These are phyloP conservation scores for Scutellaria barbata DNA, from an alignment of 257 asterid genomes.

Conservation along the genomic window DNA sequence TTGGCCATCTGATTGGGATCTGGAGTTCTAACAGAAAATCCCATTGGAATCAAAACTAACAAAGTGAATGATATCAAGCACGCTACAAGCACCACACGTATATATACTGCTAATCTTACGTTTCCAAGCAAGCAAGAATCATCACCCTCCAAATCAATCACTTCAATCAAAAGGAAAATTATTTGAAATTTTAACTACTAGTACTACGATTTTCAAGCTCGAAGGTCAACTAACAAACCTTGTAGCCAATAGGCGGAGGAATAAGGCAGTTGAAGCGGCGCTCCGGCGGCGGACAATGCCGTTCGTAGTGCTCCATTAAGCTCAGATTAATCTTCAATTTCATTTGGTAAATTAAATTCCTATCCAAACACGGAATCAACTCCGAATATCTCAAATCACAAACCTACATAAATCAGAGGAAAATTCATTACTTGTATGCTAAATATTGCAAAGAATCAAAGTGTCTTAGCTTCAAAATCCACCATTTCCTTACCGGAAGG, in stretches of 20 bases:
- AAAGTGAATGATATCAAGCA: conserved; percentile 27
- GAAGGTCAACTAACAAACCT: conserved; percentile 56
- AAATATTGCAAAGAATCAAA: not conserved
- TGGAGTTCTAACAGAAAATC: conserved; percentile 74
- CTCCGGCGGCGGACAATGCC: conserved; percentile 88
- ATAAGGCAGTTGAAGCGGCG: conserved; percentile 89
- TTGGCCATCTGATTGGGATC: conserved; percentile 95
- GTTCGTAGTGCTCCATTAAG: conserved; percentile 96
- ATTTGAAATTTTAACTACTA: not conserved
- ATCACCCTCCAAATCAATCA: conserved; percentile 1
- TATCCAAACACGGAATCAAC: conserved; percentile 87
- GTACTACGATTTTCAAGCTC: not conserved
- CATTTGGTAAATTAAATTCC: conserved; percentile 68
- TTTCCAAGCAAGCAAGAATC: conserved; percentile 17
- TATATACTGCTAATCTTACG: conserved; percentile 6
- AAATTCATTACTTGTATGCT: not conserved
- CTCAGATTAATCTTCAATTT: conserved; percentile 72
- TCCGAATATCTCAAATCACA: conserved; percentile 86
- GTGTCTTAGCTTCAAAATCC: not conserved
- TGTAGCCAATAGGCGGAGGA: conserved; percentile 90
- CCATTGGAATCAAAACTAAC: conserved; percentile 62
- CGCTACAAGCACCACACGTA: conserved; percentile 19
- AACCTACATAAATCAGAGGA: conserved; percentile 50
- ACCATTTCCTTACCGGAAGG: conserved; percentile 63
- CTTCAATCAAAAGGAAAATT: conserved; percentile 5